Percentiles rank a stretch among this genome's conserved stretches.
Conservation (phyloP, 352 stramenopile species). For the Pilasporangium apinafurcum region DNA sequence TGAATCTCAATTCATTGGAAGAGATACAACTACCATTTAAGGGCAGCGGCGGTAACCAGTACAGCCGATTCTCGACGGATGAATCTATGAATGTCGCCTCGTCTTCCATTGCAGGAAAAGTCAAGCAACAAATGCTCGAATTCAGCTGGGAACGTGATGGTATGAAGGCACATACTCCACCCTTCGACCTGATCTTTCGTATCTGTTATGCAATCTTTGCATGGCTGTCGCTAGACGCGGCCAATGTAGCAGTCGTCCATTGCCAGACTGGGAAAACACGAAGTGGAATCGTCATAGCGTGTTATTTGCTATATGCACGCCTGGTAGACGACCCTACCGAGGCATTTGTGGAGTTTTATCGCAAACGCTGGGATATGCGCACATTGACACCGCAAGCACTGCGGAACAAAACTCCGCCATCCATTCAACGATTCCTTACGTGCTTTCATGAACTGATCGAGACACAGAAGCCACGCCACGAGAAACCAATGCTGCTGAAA, state of each 20-base stretch:
- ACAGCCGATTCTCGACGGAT: neutral
- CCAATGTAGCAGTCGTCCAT: constrained; percentile 84
- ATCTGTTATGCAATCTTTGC: constrained; percentile 91
- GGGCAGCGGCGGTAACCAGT: neutral
- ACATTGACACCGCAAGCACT: constrained; percentile 55
- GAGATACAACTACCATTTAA: constrained; percentile 10
- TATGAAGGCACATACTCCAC: constrained; percentile 80
- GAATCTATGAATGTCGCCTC: neutral
- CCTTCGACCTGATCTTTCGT: constrained; percentile 81
- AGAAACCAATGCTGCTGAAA: constrained; percentile 68
- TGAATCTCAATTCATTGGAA: constrained; percentile 69
- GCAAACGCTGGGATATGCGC: constrained; percentile 71
- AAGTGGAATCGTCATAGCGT: constrained; percentile 90
- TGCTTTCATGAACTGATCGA: constrained; percentile 62
- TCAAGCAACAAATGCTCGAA: constrained; percentile 81
- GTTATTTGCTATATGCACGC: constrained; percentile 88
- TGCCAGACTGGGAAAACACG: constrained; percentile 92
- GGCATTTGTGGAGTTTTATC: constrained; percentile 91
- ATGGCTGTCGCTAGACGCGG: constrained; percentile 80
- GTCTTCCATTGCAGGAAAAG: constrained; percentile 29
- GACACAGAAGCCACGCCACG: constrained; percentile 42
- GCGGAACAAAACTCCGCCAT: constrained; percentile 62
- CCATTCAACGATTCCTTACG: constrained; percentile 63
- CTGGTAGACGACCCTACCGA: constrained; percentile 63
- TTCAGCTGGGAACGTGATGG: constrained; percentile 77